Base-by-base conservation (phyloP, 345 rosid genomes). In the Aquilaria sinensis region DNA sequence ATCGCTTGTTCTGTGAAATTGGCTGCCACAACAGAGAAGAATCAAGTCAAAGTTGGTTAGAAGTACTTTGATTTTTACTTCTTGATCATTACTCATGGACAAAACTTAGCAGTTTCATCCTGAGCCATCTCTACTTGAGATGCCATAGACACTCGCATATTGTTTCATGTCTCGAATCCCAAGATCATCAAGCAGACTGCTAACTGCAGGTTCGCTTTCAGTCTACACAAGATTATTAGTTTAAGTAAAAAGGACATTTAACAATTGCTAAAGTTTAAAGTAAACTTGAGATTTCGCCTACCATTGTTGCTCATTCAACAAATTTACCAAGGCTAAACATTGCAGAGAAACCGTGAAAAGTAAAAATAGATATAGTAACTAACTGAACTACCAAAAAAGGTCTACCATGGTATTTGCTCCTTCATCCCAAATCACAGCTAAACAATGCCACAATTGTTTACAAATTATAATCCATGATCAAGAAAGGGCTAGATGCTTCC, bases 401-500 rank as follows among this genome's bases (percentile, higher is more conserved):
- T 31, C 0, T 66, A 93, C 96, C 97, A 93, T 90, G 1, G 98
- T 90, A 78, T 90, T 93, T 12, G 98, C 97, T 73, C 98, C 98
- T 69, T 89, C 89, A 6, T 93, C 98, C 98, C 97, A 93, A 67
- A 86, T 58, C 51, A 93, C 23, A 23, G 23, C 23, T 23, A 23
- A 23, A 23, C 23, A 23, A 23, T 23, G 1, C 23, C 23, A 23
- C 23, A 23, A 1, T 23, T 23, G 23, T 1, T 23, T 23, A 23
- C 23, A 23, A 23, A 23, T 23, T 23, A 23, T 23, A 23, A 23
- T 23, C 23, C 23, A 23, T 23, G 23, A 23, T 23, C 23, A 23
- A 23, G 23, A 23, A 23, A 23, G 23, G 23, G 23, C 23, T 23
- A 23, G 23, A 23, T 23, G 23, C 23, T 23, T 23, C 23, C 23